Conservation (phyloP, 768 basidiomycete species). For the Collybiopsis confluens region DNA sequence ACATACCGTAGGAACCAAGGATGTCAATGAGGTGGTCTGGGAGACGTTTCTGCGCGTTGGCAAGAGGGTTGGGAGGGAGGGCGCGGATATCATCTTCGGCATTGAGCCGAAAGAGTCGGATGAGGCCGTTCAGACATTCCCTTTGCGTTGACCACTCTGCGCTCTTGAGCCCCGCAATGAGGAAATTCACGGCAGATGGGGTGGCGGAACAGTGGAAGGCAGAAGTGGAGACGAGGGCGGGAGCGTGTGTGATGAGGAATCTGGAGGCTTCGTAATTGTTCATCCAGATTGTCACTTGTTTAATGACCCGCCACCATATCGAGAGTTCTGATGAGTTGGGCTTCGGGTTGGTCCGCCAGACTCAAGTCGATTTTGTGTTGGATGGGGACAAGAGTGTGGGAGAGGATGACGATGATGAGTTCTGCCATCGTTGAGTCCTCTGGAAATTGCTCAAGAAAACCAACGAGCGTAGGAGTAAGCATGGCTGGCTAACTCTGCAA, state of each 20-base stretch:
- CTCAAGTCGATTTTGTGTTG: constrained; percentile 26
- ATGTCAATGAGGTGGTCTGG: constrained; percentile 42
- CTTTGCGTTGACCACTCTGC: constrained; percentile 50
- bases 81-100: constrained; percentile 39
- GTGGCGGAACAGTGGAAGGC: constrained; percentile 41
- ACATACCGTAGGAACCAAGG: constrained; percentile 20
- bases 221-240: constrained; percentile 40
- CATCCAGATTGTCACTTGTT: constrained; percentile 36
- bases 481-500: constrained; percentile 44
- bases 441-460: constrained; percentile 43
- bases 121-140: constrained; percentile 47
- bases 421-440: constrained; percentile 49
- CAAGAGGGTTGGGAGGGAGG: constrained; percentile 47
- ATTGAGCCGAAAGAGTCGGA: constrained; percentile 42
- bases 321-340: constrained; percentile 29
- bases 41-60: constrained; percentile 38
- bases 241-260: constrained; percentile 47
- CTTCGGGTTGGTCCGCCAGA: constrained; percentile 30
- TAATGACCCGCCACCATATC: constrained; percentile 40
- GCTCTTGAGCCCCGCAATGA: constrained; percentile 54
- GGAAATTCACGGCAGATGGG: constrained; percentile 41
- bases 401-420: constrained; percentile 44
- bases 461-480: constrained; percentile 35
- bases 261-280: constrained; percentile 38
- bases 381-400: constrained; percentile 46